A percentile compares a stretch with the other conserved stretches of the same genome.
These are phyloP conservation scores for Rhodotorula sp. DNA, from an alignment of 1,284 basidiomycete genomes.

Conservation along the genomic window DNA sequence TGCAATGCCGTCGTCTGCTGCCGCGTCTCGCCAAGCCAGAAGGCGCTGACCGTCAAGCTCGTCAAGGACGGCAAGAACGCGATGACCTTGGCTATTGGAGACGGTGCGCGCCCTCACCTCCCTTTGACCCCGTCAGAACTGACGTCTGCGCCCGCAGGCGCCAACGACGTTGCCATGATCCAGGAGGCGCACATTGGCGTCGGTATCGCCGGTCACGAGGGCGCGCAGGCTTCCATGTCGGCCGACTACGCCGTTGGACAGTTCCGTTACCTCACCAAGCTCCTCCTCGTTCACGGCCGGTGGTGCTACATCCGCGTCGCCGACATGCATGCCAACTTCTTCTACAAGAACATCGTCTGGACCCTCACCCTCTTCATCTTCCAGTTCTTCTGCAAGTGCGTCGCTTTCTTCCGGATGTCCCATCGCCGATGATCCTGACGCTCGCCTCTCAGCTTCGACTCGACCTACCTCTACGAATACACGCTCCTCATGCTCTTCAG, in stretches of 20 bases:
- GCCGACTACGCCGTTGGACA: constrained; percentile 98
- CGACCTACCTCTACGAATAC: constrained; percentile 93
- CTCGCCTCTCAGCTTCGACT: constrained; percentile 67
- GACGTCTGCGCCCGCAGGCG: constrained; percentile 49
- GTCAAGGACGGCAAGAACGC: constrained; percentile 93
- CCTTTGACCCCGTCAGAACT: not conserved
- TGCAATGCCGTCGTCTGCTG: constrained; percentile 97
- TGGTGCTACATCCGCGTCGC: constrained; percentile 96
- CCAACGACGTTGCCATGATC: constrained; percentile 96
- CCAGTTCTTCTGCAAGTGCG: constrained; percentile 74
- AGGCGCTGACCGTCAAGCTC: constrained; percentile 89
- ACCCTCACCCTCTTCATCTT: constrained; percentile 93
- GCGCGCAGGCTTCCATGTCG: constrained; percentile 97
- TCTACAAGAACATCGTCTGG: constrained; percentile 95
- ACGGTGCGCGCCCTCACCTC: constrained; percentile 56
- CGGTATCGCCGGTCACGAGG: constrained; percentile 89
- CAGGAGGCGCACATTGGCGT: constrained; percentile 97
- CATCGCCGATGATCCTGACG: not conserved
- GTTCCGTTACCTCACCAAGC: constrained; percentile 85
- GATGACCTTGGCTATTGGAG: constrained; percentile 95
- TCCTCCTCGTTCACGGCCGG: constrained; percentile 89
- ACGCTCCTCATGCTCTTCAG: constrained; percentile 90
- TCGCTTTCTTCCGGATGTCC: constrained; percentile 43
- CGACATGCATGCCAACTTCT: constrained; percentile 75
- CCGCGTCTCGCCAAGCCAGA: constrained; percentile 93